Conservation (phyloP, 2,329 filamentous ascomycete species). For the Tolypocladium ophioglossoides region DNA sequence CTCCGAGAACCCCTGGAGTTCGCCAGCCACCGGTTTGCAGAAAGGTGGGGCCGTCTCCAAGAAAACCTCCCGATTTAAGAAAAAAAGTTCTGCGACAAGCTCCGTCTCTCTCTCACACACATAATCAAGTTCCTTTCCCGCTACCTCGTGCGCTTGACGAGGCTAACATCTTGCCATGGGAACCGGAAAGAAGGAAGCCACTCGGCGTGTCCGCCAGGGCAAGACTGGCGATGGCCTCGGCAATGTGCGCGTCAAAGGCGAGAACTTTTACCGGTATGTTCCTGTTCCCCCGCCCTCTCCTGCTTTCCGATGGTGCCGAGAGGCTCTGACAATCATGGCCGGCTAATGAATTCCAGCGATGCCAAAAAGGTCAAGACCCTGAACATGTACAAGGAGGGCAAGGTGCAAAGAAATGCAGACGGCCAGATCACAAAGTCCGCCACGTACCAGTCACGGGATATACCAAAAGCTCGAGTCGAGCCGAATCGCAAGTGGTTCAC, state of each 20-base stretch:
- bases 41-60: not conserved
- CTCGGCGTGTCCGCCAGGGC: constrained; percentile 73
- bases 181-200: constrained; percentile 82
- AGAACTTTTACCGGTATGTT: constrained; percentile 87
- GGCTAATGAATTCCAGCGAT: constrained; percentile 25
- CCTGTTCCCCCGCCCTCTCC: not conserved
- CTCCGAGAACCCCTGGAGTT: not conserved
- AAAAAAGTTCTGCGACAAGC: not conserved
- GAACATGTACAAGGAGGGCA: constrained; percentile 85
- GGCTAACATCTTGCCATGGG: constrained; percentile 50
- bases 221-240: constrained; percentile 77
- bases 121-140: not conserved
- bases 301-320: not conserved
- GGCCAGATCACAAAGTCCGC: constrained; percentile 82
- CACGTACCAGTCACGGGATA: constrained; percentile 70
- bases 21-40: not conserved
- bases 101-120: not conserved
- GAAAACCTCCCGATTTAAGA: not conserved
- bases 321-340: constrained; percentile 1
- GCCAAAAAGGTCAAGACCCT: constrained; percentile 83
- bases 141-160: not conserved
- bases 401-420: constrained; percentile 66
- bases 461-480: constrained; percentile 78
- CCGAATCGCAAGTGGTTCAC: constrained; percentile 98
- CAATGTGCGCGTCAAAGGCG: constrained; percentile 89